Base-by-base conservation (phyloP, 495 filamentous ascomycete species). In the Rusavskia elegans region DNA sequence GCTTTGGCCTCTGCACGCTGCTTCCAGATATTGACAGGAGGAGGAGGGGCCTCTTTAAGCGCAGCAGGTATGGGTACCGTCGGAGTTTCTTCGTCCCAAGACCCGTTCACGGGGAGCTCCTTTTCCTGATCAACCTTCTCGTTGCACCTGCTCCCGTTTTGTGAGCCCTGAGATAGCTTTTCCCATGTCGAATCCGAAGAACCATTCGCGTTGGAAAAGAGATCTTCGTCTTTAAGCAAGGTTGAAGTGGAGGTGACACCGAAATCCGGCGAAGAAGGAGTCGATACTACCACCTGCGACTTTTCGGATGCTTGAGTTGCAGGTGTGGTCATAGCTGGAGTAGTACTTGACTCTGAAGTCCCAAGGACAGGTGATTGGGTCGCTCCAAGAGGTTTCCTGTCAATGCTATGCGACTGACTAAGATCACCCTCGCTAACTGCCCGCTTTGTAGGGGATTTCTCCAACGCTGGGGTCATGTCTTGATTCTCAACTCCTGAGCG, bases 21-120 rank as follows among this genome's bases (percentile, higher is more conserved):
- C 38, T 77, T 72, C 92, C 92, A 98, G 48, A 85, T 63, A 64
- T 98, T 98, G 45, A 95, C 85, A 1, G 77, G 59, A 5, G 92
- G 90, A 39, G 81, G 67, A 32, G 85, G 82, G 45, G 90, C 90
- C 45, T 88, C 87, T 56, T 85, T 83, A 40, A 95, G 72, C 58
- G 81, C 72, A 53, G 78, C 79, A 50, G 76, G 76, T 46, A 72
- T 63, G 27, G 71, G 74, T 5, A 23, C 16, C 27, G 68, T 3
- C 25, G 25, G 25, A 27, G 25, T 27, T 27, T 27, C 66, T 61
- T 78, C 76, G 46, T 71, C 69, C 53, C 71, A 67, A 20, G 53
- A 23, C 17, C 55, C 54, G 7, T 30, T 55, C 13, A 44, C 45
- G 17, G 20, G 67, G 53, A 71, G 72, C 58, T 71, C 70, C 50